Conservation (phyloP, 148 eudicot species). For the Rhododendron mucronatum region DNA sequence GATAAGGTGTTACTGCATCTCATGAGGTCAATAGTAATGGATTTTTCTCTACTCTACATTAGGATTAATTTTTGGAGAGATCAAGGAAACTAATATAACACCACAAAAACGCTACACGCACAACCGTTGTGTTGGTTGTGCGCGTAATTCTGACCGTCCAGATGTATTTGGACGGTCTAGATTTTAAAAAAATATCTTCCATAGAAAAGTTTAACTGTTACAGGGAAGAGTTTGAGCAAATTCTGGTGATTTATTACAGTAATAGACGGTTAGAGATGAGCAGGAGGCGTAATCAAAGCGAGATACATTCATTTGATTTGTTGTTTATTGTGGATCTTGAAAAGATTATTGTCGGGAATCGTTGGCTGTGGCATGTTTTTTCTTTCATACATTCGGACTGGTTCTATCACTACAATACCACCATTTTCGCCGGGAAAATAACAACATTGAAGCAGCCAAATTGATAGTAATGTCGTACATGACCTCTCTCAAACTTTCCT, state of each 20-base stretch:
- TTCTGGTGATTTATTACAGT: too few relatives aligned
- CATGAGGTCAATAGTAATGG: too few relatives aligned
- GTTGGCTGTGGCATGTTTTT: neutral
- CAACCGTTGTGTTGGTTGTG: too few relatives aligned
- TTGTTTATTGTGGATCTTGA: neutral
- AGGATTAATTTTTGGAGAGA: neutral
- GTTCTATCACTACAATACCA: neutral
- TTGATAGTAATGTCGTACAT: neutral
- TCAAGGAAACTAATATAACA: neutral
- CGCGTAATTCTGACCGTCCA: too few relatives aligned
- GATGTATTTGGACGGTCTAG: too few relatives aligned
- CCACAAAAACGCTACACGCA: too few relatives aligned
- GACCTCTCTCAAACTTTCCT: neutral
- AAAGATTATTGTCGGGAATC: neutral
- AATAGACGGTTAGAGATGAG: too few relatives aligned
- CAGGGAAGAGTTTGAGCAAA: too few relatives aligned
- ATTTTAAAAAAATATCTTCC: too few relatives aligned
- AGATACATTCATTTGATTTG: neutral
- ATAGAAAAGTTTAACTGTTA: too few relatives aligned
- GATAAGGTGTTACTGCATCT: neutral
- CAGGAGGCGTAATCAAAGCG: neutral
- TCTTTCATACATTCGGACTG: neutral
- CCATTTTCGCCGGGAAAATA: neutral
- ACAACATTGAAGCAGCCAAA: neutral
- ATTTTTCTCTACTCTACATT: too few relatives aligned